Percentiles rank a stretch among this genome's conserved stretches.
Evolutionary conservation across 345 rosid species (phyloP).

Genomic region (Arabis hirsuta): DNA sequence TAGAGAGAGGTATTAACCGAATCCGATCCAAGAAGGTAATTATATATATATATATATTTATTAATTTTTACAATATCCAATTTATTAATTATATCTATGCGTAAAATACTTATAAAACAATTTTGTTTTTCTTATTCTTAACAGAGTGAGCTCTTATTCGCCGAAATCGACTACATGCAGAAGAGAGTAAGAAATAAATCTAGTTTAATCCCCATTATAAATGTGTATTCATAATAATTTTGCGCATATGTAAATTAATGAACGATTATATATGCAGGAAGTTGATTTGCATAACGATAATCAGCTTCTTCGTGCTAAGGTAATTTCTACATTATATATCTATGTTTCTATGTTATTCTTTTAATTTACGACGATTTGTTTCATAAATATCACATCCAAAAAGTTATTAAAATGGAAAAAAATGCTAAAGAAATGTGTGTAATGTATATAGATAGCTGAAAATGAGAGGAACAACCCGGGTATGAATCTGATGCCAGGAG

Average conservation of each 20-base stretch:
- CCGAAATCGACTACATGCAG: slow-evolving; percentile 96
- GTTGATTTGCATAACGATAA: slow-evolving; percentile 91
- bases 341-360: background rate
- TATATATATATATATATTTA: no score
- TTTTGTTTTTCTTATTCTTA: no score
- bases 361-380: background rate
- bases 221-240: slow-evolving; percentile 2
- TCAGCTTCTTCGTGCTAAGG: slow-evolving; percentile 97
- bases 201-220: background rate
- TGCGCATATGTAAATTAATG: background rate
- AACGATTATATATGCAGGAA: slow-evolving; percentile 55
- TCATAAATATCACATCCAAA: background rate
- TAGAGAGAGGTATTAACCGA: slow-evolving; percentile 81
- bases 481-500: slow-evolving; percentile 90
- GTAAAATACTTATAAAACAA: no score
- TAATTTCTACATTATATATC: slow-evolving; percentile 26
- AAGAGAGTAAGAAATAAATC: slow-evolving; percentile 62
- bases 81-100: no score
- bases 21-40: slow-evolving; percentile 94
- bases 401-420: background rate
- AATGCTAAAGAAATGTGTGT: background rate
- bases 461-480: slow-evolving; percentile 74
- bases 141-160: slow-evolving; percentile 83
- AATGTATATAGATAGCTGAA: slow-evolving; percentile 69
- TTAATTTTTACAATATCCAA: no score